phyloP scores from a whole-genome alignment of 2,329 filamentous ascomycete genomes.

The Aspergillus calidoustus region DNA sequence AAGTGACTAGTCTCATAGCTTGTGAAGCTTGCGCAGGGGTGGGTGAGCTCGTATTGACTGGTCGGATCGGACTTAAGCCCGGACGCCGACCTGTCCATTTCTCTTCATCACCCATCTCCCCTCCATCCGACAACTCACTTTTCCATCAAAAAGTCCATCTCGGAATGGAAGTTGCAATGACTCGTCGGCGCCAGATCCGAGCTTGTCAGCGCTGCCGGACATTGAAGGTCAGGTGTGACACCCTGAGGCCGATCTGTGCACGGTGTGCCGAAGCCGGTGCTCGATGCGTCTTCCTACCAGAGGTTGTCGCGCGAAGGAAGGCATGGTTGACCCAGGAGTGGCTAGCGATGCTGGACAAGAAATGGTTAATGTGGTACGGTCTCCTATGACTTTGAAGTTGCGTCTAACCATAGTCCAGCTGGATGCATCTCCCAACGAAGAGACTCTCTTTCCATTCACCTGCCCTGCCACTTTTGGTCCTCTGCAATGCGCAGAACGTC shows the following conservation, averaged over 20 bases:
- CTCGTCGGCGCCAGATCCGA: background rate
- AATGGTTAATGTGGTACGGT: background rate
- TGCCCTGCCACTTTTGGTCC: background rate
- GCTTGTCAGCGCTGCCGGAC: background rate
- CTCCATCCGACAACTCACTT: background rate
- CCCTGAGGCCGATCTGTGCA: background rate
- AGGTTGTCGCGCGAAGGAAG: background rate
- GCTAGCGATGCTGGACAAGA: background rate
- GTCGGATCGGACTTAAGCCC: background rate
- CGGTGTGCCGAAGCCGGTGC: background rate
- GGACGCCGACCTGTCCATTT: background rate
- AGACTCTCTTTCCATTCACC: background rate
- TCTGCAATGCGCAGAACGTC: background rate
- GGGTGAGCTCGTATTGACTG: background rate
- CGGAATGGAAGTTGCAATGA: background rate
- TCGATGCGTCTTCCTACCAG: background rate
- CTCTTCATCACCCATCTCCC: background rate
- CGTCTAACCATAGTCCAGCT: background rate
- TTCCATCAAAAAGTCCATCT: background rate
- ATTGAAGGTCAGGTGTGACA: background rate
- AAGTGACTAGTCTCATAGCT: background rate
- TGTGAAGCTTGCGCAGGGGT: too few relatives aligned
- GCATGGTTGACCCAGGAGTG: background rate
- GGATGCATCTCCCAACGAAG: background rate
- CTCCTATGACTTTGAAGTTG: background rate